A percentile compares a stretch with the other conserved stretches of the same genome.
phyloP scores from a whole-genome alignment of 1,284 basidiomycete genomes.

The Inonotus hispidus region DNA sequence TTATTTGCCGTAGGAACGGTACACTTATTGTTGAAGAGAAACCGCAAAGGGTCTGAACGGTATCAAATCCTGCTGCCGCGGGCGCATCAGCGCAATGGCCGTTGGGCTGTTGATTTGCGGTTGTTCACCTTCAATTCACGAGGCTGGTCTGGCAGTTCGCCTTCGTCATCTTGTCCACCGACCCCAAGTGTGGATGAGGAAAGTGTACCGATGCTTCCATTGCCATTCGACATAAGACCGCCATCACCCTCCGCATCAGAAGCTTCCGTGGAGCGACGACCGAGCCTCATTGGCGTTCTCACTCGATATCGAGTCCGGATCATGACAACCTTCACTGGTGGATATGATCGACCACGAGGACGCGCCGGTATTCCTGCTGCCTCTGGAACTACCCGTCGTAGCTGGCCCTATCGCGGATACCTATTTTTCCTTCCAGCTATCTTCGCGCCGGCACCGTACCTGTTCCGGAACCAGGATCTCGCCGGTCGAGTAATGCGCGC shows the following conservation, averaged over 20 bases:
- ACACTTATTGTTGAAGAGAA: constrained; percentile 49
- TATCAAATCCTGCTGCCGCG: constrained; percentile 75
- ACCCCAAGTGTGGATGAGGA: constrained; percentile 46
- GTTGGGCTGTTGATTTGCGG: constrained; percentile 67
- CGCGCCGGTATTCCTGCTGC: constrained; percentile 16
- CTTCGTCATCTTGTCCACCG: constrained; percentile 34
- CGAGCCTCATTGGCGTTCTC: constrained; percentile 38
- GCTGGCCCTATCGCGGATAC: constrained; percentile 46
- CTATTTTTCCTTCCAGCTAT: constrained; percentile 82
- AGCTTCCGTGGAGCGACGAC: constrained; percentile 32
- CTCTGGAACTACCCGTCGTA: constrained; percentile 38
- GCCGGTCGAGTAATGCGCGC: constrained; percentile 28
- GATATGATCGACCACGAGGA: constrained; percentile 36
- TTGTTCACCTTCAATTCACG: constrained; percentile 45
- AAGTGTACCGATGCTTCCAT: constrained; percentile 52
- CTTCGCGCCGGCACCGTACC: constrained; percentile 51
- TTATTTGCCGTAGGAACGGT: constrained; percentile 67
- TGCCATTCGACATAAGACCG: constrained; percentile 53
- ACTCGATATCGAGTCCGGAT: constrained; percentile 53
- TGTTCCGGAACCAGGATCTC: constrained; percentile 34
- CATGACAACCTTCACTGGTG: constrained; percentile 37
- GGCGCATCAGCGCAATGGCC: constrained; percentile 58
- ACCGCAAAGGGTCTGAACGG: constrained; percentile 46
- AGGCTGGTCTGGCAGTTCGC: constrained; percentile 38
- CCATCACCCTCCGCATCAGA: constrained; percentile 52